Evolutionary conservation across 106 monocot genomes (phyloP), one percentile per base, ranked within the genome.

Genomic region (Allium sativum): DNA sequence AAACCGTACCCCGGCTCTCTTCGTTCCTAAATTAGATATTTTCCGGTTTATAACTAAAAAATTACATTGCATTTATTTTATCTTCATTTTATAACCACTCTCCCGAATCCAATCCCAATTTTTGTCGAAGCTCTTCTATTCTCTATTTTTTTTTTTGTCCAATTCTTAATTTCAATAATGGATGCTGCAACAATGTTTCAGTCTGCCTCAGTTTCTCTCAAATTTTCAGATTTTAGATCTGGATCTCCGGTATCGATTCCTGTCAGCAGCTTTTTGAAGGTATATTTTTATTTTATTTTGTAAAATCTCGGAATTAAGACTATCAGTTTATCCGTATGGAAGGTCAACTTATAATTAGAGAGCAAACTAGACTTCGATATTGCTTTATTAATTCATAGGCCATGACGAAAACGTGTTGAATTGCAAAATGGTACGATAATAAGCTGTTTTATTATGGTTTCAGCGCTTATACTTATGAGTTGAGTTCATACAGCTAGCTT

Each of bases 151-250:
- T 2, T 31, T 0, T 31, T 31, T 31, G 4, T 31, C 31, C 1
- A 5, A 31, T 31, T 31, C 4, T 31, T 31, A 31, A 31, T 31
- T 31, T 31, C 31, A 31, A 31, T 31, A 31, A 81, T 81, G 80
- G 80, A 81, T 43, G 48, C 67, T 12, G 46, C 63, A 9, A 46
- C 62, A 12, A 48, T 64, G 13, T 44, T 66, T 72, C 63, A 59
- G 31, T 72, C 64, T 55, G 62, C 59, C 16, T 62, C 12, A n/a
- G 53, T 62, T 58, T 53, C 67, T 18, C 3, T n/a, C 71, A 56
- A n/a, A 43, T 44, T 56, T 57, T 12, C 17, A 14, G 69, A n/a
- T 7, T 66, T 55, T 19, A 52, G 21, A 8, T 65, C 50, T 15
- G 65, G 69, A 52, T 64, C 73, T 12, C 52, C 57, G 20, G 44